Percentiles rank a stretch among this genome's conserved stretches.
These are phyloP conservation scores for Coniochaeta pulveracea DNA, from an alignment of 2,329 filamentous ascomycete species.

Conservation along the genomic window DNA sequence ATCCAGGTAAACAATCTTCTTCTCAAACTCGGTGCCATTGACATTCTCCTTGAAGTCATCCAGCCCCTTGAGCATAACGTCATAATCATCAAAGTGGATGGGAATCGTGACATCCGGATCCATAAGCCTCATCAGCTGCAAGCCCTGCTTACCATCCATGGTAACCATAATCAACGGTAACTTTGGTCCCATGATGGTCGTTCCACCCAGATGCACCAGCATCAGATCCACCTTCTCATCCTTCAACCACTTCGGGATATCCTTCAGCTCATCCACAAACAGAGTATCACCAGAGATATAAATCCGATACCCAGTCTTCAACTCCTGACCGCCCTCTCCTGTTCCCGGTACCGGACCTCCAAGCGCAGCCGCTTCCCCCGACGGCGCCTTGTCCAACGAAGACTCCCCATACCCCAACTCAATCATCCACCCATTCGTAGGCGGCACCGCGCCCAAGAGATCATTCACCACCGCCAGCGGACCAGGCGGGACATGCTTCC, in stretches of 20 bases:
- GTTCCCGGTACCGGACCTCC: background rate
- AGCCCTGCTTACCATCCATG: conserved; percentile 53
- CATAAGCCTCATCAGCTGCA: conserved; percentile 48
- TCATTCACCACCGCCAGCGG: conserved; percentile 26
- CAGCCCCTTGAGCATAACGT: conserved; percentile 47
- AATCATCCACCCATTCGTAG: conserved; percentile 56
- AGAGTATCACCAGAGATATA: conserved; percentile 59
- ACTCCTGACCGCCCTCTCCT: conserved; percentile 16
- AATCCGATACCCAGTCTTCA: conserved; percentile 42
- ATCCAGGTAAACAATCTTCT: conserved; percentile 50
- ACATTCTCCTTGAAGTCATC: conserved; percentile 48
- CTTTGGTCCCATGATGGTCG: conserved; percentile 48
- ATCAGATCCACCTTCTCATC: conserved; percentile 50
- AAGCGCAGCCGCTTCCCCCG: conserved; percentile 7
- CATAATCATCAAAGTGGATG: conserved; percentile 55
- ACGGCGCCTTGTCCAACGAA: conserved; percentile 8
- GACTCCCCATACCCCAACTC: conserved; percentile 38
- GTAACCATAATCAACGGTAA: conserved; percentile 55
- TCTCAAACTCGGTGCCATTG: conserved; percentile 32
- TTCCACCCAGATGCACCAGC: conserved; percentile 55
- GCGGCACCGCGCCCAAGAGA: conserved; percentile 36
- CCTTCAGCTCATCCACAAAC: conserved; percentile 47
- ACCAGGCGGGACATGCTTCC: conserved; percentile 44
- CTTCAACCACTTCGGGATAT: conserved; percentile 44
- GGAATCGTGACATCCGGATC: conserved; percentile 51